Conservation (phyloP, 306 rosid genomes). For the Lupinus albus region DNA sequence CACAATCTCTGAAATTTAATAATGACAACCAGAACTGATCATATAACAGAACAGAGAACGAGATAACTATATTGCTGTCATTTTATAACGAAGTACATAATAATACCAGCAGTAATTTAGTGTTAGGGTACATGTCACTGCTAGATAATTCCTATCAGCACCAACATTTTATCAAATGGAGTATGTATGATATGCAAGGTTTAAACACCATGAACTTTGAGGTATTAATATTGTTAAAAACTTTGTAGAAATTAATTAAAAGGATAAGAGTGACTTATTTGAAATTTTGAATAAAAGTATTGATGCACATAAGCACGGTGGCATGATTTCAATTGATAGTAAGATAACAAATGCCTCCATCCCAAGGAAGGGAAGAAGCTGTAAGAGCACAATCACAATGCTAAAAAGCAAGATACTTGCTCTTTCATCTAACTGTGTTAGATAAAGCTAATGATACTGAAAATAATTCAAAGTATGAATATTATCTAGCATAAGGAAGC, state of each 20-base stretch:
- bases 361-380: neutral
- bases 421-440: neutral
- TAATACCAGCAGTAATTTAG: slow-evolving; percentile 6
- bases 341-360: neutral
- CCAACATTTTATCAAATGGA: neutral
- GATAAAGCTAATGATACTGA: neutral
- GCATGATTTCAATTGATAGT: neutral
- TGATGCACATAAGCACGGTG: neutral
- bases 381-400: neutral
- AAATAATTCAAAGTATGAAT: neutral
- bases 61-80: slow-evolving; percentile 6
- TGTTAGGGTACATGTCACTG: slow-evolving; percentile 27
- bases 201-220: neutral
- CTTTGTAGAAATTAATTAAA: neutral
- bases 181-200: neutral
- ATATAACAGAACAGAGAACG: slow-evolving; percentile 9
- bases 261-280: neutral
- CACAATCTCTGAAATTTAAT: slow-evolving; percentile 65
- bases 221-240: neutral
- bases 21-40: slow-evolving; percentile 29
- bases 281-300: neutral
- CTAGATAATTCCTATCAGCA: slow-evolving; percentile 5
- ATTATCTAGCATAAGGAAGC: neutral
- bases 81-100: neutral
- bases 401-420: neutral